Base-by-base conservation (phyloP, 2,329 filamentous ascomycete species). In the Septoria petroselini region DNA sequence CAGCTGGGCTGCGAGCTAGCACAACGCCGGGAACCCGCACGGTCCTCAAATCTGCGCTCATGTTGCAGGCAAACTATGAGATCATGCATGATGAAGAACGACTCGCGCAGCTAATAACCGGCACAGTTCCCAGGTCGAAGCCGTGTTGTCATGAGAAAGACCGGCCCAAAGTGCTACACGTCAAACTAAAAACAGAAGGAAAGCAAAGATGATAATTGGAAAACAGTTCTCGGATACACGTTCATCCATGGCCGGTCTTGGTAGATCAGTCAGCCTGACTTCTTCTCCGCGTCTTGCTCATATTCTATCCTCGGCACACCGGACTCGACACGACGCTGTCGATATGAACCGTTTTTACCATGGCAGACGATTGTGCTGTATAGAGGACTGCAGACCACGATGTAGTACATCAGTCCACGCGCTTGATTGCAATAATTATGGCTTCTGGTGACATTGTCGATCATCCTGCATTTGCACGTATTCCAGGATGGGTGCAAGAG, bases 401-500 rank as follows among this genome's bases (percentile, higher is more conserved):
- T 7, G 30, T 5, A n/a, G n/a, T 33, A n/a, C 4, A 12, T n/a
- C 5, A 33, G 30, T 15, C 4, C 4, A 33, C 5, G 11, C 30
- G 5, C 5, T 15, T 12, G 30, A 33, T 15, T 15, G 30, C 12
- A 33, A 12, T 12, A 33, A 15, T n/a, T 12, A 44, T 44, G 41
- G 17, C 41, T 11, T 11, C 41, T 19, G 21, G 7, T 15, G n/a
- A n/a, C 11, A 42, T 17, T 14, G 23, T 44, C 35, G 42, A 54
- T 27, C 48, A 59, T 44, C 58, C 58, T 6, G 57, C 57, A 14
- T 45, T 61, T 34, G 42, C 46, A 31, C 54, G 53, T 25, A 47
- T 58, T 21, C 57, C 54, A n/a, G 47, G 50, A 7, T 61, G 58
- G 58, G 55, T 52, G 11, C 57, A 56, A 37, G 57, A 61, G 41